Evolutionary conservation across 108 stramenopile genomes (phyloP).

Genomic region (Cyclotella cryptica): DNA sequence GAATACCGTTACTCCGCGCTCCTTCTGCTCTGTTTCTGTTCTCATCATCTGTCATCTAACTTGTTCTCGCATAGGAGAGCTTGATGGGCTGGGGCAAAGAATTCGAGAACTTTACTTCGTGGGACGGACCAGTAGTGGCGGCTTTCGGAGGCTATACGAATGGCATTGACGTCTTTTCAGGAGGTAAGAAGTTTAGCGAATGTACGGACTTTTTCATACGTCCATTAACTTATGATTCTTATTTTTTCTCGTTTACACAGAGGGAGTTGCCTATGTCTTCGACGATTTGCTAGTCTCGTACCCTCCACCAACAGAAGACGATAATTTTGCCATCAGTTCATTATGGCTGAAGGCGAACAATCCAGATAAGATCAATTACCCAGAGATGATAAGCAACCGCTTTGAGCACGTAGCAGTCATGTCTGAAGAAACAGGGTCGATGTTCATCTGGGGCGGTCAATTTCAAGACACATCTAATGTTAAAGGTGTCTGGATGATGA

Average conservation of each 20-base stretch:
- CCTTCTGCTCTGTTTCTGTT: too few relatives aligned
- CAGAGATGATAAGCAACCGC: constrained; percentile 36
- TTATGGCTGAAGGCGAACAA: constrained; percentile 36
- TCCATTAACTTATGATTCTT: not conserved
- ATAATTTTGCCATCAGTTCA: constrained; percentile 3
- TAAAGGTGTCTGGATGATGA: constrained; percentile 57
- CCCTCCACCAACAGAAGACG: constrained; percentile 24
- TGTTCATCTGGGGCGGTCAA: constrained; percentile 55
- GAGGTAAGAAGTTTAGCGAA: constrained; percentile 20
- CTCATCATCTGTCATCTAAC: too few relatives aligned
- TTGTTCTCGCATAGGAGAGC: not conserved
- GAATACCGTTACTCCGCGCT: too few relatives aligned
- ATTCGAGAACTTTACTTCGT: constrained; percentile 39
- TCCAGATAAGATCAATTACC: not conserved
- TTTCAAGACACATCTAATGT: constrained; percentile 46
- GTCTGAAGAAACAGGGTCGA: constrained; percentile 40
- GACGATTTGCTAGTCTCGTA: constrained; percentile 53
- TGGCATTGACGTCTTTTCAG: constrained; percentile 45
- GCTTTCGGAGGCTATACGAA: constrained; percentile 58
- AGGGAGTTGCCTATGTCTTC: constrained; percentile 57
- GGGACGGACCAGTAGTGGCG: constrained; percentile 45
- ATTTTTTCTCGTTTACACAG: not conserved
- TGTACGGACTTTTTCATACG: not conserved
- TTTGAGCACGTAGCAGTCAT: constrained; percentile 51
- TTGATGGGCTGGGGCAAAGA: constrained; percentile 18